A percentile compares a stretch with the other conserved stretches of the same genome.
These are phyloP conservation scores for Leucocoprinus leucothites DNA, from an alignment of 768 basidiomycete genomes.

Conservation along the genomic window DNA sequence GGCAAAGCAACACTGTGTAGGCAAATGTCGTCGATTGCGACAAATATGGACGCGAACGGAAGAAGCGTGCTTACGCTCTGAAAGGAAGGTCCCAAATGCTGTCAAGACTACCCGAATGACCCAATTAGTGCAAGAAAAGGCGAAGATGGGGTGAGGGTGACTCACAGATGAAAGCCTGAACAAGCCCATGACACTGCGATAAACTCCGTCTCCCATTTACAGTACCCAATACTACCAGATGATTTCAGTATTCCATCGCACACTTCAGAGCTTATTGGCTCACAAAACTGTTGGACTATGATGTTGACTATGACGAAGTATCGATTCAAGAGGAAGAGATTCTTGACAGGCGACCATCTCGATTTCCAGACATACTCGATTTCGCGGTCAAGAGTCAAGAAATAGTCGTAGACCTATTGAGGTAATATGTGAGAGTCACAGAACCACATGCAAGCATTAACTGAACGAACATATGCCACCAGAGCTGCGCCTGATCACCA, in stretches of 20 bases:
- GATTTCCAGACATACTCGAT: conserved; percentile 12
- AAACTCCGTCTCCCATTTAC: background rate
- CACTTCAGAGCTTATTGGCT: background rate
- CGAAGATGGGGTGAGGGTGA: background rate
- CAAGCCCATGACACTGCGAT: background rate
- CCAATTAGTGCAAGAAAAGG: background rate
- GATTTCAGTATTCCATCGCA: background rate
- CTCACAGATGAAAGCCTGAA: background rate
- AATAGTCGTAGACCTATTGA: conserved; percentile 3
- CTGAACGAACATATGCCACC: background rate
- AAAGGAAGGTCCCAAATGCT: background rate
- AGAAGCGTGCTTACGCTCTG: background rate
- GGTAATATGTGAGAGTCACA: background rate
- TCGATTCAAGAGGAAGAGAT: background rate
- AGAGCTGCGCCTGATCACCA: background rate
- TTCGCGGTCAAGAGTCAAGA: conserved; percentile 14
- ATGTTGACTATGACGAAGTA: background rate
- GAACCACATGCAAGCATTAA: background rate
- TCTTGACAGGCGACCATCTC: background rate
- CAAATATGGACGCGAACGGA: background rate
- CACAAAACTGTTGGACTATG: background rate
- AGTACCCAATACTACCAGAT: background rate
- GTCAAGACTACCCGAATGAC: background rate
- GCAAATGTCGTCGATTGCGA: background rate
- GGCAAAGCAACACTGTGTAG: background rate